phyloP scores from a whole-genome alignment of 208 protist species.

The Leishmania tropica region DNA sequence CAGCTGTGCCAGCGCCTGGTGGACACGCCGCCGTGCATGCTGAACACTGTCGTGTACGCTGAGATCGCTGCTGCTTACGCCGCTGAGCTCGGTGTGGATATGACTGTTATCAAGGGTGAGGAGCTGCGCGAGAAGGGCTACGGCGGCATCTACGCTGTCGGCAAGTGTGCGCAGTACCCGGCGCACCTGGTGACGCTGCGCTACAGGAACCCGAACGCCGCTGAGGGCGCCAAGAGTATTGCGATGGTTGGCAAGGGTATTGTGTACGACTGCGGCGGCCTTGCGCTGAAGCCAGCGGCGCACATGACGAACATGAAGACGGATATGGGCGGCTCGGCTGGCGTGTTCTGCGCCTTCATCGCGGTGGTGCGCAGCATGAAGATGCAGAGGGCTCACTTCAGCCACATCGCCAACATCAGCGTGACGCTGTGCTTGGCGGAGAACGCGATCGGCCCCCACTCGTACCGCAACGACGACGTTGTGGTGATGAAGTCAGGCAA shows the following conservation, averaged over 20 bases:
- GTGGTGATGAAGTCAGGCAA: too few relatives aligned
- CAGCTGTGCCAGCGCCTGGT: conserved; percentile 87
- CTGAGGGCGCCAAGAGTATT: conserved; percentile 42
- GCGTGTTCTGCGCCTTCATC: conserved; percentile 81
- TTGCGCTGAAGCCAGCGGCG: conserved; percentile 71
- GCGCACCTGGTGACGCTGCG: conserved; percentile 71
- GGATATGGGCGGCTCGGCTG: conserved; percentile 89
- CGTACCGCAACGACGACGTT: too few relatives aligned
- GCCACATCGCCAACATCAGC: too few relatives aligned
- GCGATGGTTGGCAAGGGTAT: conserved; percentile 88
- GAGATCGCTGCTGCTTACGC: conserved; percentile 65
- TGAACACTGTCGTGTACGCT: conserved; percentile 77
- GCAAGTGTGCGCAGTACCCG: conserved; percentile 63
- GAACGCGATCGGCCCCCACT: too few relatives aligned
- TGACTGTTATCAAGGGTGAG: conserved; percentile 72
- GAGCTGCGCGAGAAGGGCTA: conserved; percentile 71
- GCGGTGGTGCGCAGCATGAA: conserved; percentile 55
- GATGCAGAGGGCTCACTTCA: conserved; percentile 32
- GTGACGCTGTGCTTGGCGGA: too few relatives aligned
- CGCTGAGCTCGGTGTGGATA: conserved; percentile 40
- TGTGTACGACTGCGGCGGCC: conserved; percentile 90
- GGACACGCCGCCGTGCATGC: conserved; percentile 74
- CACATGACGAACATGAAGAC: conserved; percentile 91
- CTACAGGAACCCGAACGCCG: conserved; percentile 56
- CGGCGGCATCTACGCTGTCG: conserved; percentile 79